Percentiles rank a stretch among this genome's conserved stretches.
Conservation (phyloP, 2,329 filamentous ascomycete species). For the Nothophaeocryptopus gaeumannii region DNA sequence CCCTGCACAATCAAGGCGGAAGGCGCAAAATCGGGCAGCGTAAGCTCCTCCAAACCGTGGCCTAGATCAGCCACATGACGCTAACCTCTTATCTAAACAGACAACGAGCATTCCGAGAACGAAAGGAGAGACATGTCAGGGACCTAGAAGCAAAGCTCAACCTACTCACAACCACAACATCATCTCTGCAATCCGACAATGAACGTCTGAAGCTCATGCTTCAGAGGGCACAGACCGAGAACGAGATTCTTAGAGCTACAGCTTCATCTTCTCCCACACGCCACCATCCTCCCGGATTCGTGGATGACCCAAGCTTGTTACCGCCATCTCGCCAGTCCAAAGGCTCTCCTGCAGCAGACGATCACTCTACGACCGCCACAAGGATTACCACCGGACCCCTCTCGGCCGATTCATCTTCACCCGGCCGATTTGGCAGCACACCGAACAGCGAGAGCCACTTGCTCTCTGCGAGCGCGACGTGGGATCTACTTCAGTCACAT, state of each 20-base stretch:
- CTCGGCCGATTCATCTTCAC: slow-evolving; percentile 19
- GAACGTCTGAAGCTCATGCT: slow-evolving; percentile 80
- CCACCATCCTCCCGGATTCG: slow-evolving; percentile 42
- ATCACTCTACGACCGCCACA: slow-evolving; percentile 15
- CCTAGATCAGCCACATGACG: slow-evolving; percentile 2
- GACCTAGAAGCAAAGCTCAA: slow-evolving; percentile 86
- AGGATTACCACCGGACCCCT: slow-evolving; percentile 23
- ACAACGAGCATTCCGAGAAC: slow-evolving; percentile 92
- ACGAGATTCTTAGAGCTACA: slow-evolving; percentile 85
- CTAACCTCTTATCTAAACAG: slow-evolving; percentile 46
- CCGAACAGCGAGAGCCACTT: slow-evolving; percentile 50
- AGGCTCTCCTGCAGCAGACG: slow-evolving; percentile 15
- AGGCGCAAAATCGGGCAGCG: slow-evolving; percentile 72
- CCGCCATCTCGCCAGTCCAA: slow-evolving; percentile 21
- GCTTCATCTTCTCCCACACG: slow-evolving; percentile 50
- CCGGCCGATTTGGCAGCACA: slow-evolving; percentile 12
- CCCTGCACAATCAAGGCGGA: slow-evolving; percentile 55
- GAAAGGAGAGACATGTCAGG: slow-evolving; percentile 91
- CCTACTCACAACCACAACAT: slow-evolving; percentile 69
- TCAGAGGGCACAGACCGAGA: slow-evolving; percentile 81
- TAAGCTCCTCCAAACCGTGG: slow-evolving; percentile 45
- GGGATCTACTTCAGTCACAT: slow-evolving; percentile 85
- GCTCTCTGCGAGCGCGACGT: slow-evolving; percentile 73
- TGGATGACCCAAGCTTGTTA: slow-evolving; percentile 29
- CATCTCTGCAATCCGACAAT: slow-evolving; percentile 74